Percentiles rank a stretch among this genome's conserved stretches.
phyloP scores from a whole-genome alignment of 345 rosid species.

The Fremontodendron californicum region DNA sequence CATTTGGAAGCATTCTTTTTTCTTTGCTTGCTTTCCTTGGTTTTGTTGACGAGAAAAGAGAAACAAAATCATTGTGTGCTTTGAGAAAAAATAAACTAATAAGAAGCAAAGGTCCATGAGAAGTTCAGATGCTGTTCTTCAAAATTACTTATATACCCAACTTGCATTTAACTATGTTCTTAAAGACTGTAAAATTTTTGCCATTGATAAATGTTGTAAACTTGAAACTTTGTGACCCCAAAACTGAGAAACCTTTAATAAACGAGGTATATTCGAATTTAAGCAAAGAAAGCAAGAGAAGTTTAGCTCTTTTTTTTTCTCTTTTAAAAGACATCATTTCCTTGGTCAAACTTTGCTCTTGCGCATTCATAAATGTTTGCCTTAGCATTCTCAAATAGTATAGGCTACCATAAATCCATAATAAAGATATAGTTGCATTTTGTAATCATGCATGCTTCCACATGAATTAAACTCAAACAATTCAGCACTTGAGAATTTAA shows the following conservation, averaged over 20 bases:
- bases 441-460: background rate
- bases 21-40: conserved; percentile 5
- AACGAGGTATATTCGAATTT: background rate
- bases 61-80: conserved; percentile 26
- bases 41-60: conserved; percentile 16
- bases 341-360: too few species aligned
- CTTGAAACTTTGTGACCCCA: background rate
- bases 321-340: too few species aligned
- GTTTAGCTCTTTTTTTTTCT: too few species aligned
- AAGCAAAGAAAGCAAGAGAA: background rate
- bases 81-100: conserved; percentile 12
- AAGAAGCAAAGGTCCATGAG: conserved; percentile 1
- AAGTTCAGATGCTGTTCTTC: conserved; percentile 7
- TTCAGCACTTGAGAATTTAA: too few species aligned
- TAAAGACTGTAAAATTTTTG: background rate
- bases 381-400: too few species aligned
- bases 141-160: conserved; percentile 18
- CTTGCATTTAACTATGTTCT: background rate
- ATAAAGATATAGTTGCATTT: too few species aligned
- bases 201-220: background rate
- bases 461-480: too few species aligned
- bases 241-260: background rate
- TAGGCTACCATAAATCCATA: too few species aligned
- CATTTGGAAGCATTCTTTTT: conserved; percentile 11
- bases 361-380: too few species aligned